Conservation (phyloP, 2,329 filamentous ascomycete genomes). For the Dothideomycetes sp. region DNA sequence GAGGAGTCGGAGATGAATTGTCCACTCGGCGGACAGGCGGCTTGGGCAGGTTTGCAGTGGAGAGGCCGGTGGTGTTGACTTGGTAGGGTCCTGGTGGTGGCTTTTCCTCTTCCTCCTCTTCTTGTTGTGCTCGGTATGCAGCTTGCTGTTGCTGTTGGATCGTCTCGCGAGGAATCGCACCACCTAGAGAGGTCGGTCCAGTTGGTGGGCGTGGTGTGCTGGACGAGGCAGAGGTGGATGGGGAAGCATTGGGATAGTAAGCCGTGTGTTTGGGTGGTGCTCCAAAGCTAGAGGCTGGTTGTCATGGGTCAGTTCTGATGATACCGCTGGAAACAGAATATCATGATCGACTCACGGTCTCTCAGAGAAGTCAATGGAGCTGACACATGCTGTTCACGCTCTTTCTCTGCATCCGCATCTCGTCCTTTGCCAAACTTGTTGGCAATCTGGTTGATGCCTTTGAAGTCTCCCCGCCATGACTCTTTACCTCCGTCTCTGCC, state of each 20-base stretch:
- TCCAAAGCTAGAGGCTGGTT: conserved; percentile 52
- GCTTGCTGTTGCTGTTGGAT: conserved; percentile 24
- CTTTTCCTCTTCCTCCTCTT: conserved; percentile 25
- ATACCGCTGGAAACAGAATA: background rate
- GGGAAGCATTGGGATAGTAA: conserved; percentile 34
- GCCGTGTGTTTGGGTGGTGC: conserved; percentile 63
- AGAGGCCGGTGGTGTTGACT: conserved; percentile 58
- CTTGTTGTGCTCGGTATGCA: conserved; percentile 23
- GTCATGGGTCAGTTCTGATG: conserved; percentile 1
- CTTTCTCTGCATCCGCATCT: conserved; percentile 25
- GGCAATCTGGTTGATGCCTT: conserved; percentile 46
- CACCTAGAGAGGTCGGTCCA: conserved; percentile 25
- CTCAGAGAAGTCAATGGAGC: conserved; percentile 59
- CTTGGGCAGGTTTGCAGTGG: conserved; percentile 56
- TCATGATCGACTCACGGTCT: conserved; percentile 40
- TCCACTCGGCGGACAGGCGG: conserved; percentile 50
- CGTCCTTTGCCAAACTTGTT: conserved; percentile 49
- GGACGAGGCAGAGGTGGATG: conserved; percentile 13
- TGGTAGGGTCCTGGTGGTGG: conserved; percentile 54
- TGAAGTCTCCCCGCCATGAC: conserved; percentile 34
- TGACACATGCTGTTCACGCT: conserved; percentile 40
- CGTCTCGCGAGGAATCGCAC: conserved; percentile 29
- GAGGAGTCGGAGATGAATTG: conserved; percentile 11
- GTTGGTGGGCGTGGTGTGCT: conserved; percentile 20
- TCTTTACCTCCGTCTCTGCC: conserved; percentile 22